A percentile compares a stretch with the other conserved stretches of the same genome.
These are phyloP conservation scores for Monascus purpureus DNA, from an alignment of 495 filamentous ascomycete genomes.

Conservation along the genomic window DNA sequence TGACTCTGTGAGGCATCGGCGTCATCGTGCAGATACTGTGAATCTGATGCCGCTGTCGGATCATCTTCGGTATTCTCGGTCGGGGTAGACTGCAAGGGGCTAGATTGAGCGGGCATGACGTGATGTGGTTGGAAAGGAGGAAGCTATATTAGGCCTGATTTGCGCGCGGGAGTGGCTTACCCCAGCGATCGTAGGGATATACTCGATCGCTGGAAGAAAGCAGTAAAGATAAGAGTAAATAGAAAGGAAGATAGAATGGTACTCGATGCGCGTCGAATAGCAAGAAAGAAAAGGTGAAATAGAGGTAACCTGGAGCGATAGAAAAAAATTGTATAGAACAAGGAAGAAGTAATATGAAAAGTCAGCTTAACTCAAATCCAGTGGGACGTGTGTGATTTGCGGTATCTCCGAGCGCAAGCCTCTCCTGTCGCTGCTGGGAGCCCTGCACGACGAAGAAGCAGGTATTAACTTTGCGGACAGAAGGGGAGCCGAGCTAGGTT, in stretches of 20 bases:
- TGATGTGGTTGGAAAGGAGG: neutral
- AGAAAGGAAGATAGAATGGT: neutral
- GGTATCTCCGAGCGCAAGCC: too few relatives aligned
- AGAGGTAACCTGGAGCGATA: neutral
- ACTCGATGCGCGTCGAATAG: too few relatives aligned
- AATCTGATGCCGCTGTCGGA: slow-evolving; percentile 8
- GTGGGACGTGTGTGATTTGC: too few relatives aligned
- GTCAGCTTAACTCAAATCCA: too few relatives aligned
- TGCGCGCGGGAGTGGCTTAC: slow-evolving; percentile 5
- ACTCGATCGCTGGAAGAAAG: too few relatives aligned
- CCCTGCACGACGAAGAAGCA: too few relatives aligned
- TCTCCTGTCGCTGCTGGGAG: too few relatives aligned
- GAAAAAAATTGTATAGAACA: neutral
- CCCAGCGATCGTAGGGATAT: too few relatives aligned
- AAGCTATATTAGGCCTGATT: neutral
- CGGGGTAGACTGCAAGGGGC: slow-evolving; percentile 10
- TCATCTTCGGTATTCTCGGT: slow-evolving; percentile 23
- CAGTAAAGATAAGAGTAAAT: neutral
- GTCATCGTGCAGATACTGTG: slow-evolving; percentile 14
- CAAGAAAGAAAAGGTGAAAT: neutral
- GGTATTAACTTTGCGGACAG: too few relatives aligned
- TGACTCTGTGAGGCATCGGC: slow-evolving; percentile 13
- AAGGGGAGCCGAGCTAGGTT: too few relatives aligned
- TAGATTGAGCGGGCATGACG: slow-evolving; percentile 8
- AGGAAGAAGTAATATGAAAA: too few relatives aligned